These are phyloP conservation scores for Picocystis sp. DNA, from an alignment of 163 green algal genomes.

Conservation along the genomic window DNA sequence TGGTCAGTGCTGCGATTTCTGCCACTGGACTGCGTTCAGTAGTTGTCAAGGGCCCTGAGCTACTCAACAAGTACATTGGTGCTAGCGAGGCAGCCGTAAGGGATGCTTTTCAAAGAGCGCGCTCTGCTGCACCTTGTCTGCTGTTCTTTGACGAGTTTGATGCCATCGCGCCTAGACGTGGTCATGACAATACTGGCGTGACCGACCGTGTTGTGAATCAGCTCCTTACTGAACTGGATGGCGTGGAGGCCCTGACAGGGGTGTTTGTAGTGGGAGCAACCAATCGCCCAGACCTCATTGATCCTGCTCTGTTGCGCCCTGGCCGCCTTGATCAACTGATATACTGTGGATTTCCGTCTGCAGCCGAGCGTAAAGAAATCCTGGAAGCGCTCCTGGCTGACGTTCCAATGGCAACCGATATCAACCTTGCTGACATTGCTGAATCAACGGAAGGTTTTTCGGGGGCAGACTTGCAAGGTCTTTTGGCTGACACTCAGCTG, in stretches of 20 bases:
- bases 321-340: conserved; percentile 65
- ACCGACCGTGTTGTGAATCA: conserved; percentile 81
- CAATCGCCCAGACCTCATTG: conserved; percentile 82
- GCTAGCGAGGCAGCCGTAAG: conserved; percentile 71
- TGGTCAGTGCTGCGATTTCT: conserved; percentile 54
- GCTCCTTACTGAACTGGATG: conserved; percentile 94
- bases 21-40: conserved; percentile 55
- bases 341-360: conserved; percentile 39
- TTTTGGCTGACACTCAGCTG: conserved; percentile 71
- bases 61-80: conserved; percentile 99
- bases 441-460: conserved; percentile 33
- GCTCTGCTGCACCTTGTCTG: conserved; percentile 66
- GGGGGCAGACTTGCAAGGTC: conserved; percentile 53
- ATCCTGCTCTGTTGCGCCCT: conserved; percentile 81
- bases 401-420: conserved; percentile 26
- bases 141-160: conserved; percentile 99
- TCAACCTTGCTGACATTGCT: conserved; percentile 15
- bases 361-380: conserved; percentile 35
- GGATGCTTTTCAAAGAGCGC: conserved; percentile 66
- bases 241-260: conserved; percentile 66
- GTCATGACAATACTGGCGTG: conserved; percentile 69
- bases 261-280: conserved; percentile 85
- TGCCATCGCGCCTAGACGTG: conserved; percentile 60
- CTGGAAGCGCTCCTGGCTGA: conserved; percentile 19
- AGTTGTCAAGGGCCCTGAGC: conserved; percentile 80